A percentile compares a stretch with the other conserved stretches of the same genome.
Evolutionary conservation across 257 asterid genomes (phyloP).

Genomic region (Fraxinus quadrangulata): DNA sequence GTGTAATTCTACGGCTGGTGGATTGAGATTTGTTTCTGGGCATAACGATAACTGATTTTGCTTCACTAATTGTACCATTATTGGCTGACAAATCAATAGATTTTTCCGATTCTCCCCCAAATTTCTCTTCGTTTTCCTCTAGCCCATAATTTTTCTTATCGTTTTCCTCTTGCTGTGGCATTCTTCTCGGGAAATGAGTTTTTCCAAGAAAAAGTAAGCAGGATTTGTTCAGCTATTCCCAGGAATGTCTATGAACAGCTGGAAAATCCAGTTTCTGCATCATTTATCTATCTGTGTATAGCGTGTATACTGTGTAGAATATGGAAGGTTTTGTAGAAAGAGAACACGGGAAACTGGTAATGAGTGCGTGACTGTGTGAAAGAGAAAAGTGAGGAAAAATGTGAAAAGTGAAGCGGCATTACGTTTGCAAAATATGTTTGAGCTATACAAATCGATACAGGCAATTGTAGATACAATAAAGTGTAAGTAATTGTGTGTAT

Average conservation of each 20-base stretch:
- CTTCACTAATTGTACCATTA: constrained; percentile 41
- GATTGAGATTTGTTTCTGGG: constrained; percentile 84
- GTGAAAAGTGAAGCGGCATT: constrained; percentile 33
- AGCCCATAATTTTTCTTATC: constrained; percentile 11
- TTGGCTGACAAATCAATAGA: constrained; percentile 27
- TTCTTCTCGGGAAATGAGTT: constrained; percentile 17
- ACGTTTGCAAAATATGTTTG: constrained; percentile 26
- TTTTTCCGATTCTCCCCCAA: constrained; percentile 30
- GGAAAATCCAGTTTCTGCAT: constrained; percentile 27
- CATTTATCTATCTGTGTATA: constrained; percentile 18
- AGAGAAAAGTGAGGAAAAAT: background rate
- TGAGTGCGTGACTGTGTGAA: constrained; percentile 24
- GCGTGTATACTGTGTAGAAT: background rate
- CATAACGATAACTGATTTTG: constrained; percentile 71
- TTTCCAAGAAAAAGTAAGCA: background rate
- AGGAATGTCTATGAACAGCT: constrained; percentile 8
- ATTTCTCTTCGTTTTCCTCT: constrained; percentile 26
- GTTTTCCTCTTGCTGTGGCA: constrained; percentile 48
- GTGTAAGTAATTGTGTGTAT: background rate
- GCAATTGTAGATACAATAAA: background rate
- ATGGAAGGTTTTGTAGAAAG: constrained; percentile 28
- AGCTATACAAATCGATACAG: constrained; percentile 19
- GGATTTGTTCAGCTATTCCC: constrained; percentile 13
- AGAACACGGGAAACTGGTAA: constrained; percentile 21
- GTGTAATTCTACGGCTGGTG: constrained; percentile 65